phyloP scores from a whole-genome alignment of 2,329 filamentous ascomycete species.

The Fusarium sp. region DNA sequence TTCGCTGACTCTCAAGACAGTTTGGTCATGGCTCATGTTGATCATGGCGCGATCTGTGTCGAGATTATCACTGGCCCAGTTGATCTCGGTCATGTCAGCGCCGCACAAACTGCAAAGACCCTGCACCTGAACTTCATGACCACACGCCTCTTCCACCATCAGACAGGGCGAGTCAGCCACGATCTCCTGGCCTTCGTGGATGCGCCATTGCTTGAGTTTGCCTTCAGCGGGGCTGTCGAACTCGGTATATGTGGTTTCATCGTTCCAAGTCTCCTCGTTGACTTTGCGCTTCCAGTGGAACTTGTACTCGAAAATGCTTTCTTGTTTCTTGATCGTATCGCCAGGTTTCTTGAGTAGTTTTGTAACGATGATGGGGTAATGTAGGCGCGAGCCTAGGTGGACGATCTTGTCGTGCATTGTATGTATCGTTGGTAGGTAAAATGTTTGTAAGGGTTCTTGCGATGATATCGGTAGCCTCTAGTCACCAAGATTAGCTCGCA shows the following conservation, averaged over 20 bases:
- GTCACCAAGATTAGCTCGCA: conserved; percentile 14
- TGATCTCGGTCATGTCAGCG: conserved; percentile 92
- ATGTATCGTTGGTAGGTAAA: conserved; percentile 1
- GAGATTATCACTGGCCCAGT: conserved; percentile 81
- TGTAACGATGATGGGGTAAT: conserved; percentile 93
- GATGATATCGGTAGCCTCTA: conserved; percentile 19
- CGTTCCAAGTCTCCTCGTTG: conserved; percentile 69
- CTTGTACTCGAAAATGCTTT: conserved; percentile 85
- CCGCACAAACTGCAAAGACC: conserved; percentile 93
- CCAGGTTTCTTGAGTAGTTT: conserved; percentile 81
- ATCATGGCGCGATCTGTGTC: conserved; percentile 90
- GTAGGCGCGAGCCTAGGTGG: conserved; percentile 70
- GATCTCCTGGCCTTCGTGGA: conserved; percentile 74
- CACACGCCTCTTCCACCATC: conserved; percentile 89
- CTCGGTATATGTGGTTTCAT: conserved; percentile 75
- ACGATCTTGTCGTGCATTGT: conserved; percentile 56
- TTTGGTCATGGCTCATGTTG: conserved; percentile 94
- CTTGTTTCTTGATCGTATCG: conserved; percentile 79
- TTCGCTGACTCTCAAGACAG: conserved; percentile 83
- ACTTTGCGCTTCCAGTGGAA: conserved; percentile 84
- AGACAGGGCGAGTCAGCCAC: conserved; percentile 67
- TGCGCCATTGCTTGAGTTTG: conserved; percentile 78
- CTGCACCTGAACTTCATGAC: conserved; percentile 89
- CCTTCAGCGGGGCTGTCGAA: conserved; percentile 90
- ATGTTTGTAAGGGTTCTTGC: conserved; percentile 4